Conservation (phyloP, 495 filamentous ascomycete genomes). For the Penicillium malachiteum region DNA sequence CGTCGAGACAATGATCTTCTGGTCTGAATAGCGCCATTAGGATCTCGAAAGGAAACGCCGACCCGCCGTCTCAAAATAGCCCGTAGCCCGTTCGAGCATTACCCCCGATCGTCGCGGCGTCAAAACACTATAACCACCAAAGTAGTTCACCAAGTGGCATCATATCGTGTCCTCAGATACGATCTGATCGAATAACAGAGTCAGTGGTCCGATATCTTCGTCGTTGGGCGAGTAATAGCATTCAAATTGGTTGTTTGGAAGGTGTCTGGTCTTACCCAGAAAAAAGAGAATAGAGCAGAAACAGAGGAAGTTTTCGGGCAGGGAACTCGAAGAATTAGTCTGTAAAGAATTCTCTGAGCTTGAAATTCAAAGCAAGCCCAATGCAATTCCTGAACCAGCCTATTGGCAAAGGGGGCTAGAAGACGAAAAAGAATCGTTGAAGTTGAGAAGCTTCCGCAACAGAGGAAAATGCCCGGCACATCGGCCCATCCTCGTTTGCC, state of each 20-base stretch:
- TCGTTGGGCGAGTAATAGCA: not conserved
- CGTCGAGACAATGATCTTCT: conserved; percentile 59
- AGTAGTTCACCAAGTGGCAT: conserved; percentile 18
- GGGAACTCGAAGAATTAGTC: too few relatives aligned
- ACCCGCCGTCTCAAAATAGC: conserved; percentile 75
- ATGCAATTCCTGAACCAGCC: not conserved
- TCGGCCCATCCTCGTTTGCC: conserved; percentile 39
- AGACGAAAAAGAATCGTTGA: not conserved
- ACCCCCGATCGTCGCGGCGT: conserved; percentile 51
- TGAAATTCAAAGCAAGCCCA: not conserved
- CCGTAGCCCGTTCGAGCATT: conserved; percentile 84
- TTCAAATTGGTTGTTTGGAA: conserved; percentile 14
- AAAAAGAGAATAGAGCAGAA: not conserved
- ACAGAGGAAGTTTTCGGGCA: not conserved
- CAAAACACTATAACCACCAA: conserved; percentile 33
- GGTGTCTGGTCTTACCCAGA: not conserved
- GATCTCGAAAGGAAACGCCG: conserved; percentile 62
- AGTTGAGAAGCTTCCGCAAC: conserved; percentile 8
- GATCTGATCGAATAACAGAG: not conserved
- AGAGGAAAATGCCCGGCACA: conserved; percentile 29
- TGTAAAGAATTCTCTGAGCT: not conserved
- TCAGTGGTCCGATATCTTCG: not conserved
- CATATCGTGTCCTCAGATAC: conserved; percentile 23
- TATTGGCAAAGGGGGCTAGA: not conserved
- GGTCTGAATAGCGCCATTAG: conserved; percentile 53